Percentiles rank a stretch among this genome's conserved stretches.
phyloP scores from a whole-genome alignment of 2,329 filamentous ascomycete species.

The Diatrype stigma region DNA sequence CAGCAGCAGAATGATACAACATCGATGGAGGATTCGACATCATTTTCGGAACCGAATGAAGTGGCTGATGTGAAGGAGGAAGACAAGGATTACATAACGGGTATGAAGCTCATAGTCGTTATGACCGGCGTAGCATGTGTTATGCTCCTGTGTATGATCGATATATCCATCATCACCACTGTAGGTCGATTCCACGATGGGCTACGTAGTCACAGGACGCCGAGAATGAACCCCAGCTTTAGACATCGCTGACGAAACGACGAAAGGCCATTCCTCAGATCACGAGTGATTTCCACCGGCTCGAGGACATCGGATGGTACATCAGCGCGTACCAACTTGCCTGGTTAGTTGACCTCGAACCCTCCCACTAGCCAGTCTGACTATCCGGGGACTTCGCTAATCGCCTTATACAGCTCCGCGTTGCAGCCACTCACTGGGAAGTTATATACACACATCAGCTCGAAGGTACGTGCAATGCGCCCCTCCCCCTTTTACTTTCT shows the following conservation, averaged over 20 bases:
- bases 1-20: too few relatives aligned
- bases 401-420: slow-evolving; percentile 33
- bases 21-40: too few relatives aligned
- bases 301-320: slow-evolving; percentile 54
- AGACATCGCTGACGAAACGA: neutral
- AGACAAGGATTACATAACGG: slow-evolving; percentile 20
- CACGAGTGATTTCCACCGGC: slow-evolving; percentile 45
- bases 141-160: slow-evolving; percentile 45
- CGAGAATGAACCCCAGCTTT: neutral
- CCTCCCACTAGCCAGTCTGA: slow-evolving; percentile 12
- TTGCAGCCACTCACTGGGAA: slow-evolving; percentile 50
- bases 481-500: neutral
- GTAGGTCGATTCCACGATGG: slow-evolving; percentile 23
- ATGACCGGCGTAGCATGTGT: slow-evolving; percentile 35
- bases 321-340: slow-evolving; percentile 45
- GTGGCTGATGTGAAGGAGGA: slow-evolving; percentile 12
- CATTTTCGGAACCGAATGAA: neutral
- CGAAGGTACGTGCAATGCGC: slow-evolving; percentile 21
- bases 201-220: neutral
- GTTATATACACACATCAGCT: slow-evolving; percentile 40
- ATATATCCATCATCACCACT: slow-evolving; percentile 50
- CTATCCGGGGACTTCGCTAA: slow-evolving; percentile 19
- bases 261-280: slow-evolving; percentile 43
- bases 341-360: slow-evolving; percentile 26
- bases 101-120: slow-evolving; percentile 19